A percentile compares a stretch with the other conserved stretches of the same genome.
These are phyloP conservation scores for Nematocida sp. DNA, from an alignment of 371 early-diverging fungal genomes.

Conservation along the genomic window DNA sequence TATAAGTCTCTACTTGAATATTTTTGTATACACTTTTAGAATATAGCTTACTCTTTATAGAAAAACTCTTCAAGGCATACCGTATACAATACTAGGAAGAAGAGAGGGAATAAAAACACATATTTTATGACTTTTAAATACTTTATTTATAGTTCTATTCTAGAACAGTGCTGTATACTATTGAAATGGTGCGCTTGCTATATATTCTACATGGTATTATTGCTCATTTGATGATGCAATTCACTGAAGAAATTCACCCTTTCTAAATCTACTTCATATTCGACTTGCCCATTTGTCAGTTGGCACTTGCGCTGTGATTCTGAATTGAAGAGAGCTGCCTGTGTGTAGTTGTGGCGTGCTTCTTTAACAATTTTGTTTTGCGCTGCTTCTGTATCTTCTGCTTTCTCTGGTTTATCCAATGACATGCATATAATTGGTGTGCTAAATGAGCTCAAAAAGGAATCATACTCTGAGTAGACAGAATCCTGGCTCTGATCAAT, in stretches of 20 bases:
- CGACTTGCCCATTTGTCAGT: constrained; percentile 13
- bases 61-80: no score
- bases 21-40: no score
- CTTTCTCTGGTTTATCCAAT: neutral
- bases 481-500: neutral
- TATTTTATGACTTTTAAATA: neutral
- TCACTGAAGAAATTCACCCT: constrained; percentile 16
- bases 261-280: constrained; percentile 22
- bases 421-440: constrained; percentile 1
- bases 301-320: neutral
- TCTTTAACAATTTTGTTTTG: neutral
- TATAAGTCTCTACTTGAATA: no score
- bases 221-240: neutral
- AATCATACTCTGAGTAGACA: constrained; percentile 14
- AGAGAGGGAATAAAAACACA: neutral
- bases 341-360: neutral
- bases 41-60: no score
- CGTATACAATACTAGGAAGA: neutral
- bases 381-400: neutral
- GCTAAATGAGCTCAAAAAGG: constrained; percentile 19
- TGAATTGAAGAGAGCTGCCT: neutral
- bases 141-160: constrained; percentile 4
- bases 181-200: neutral
- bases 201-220: neutral
- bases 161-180: neutral